Base-by-base conservation (phyloP, 2,329 filamentous ascomycete genomes). In the Botryotinia globosa region DNA sequence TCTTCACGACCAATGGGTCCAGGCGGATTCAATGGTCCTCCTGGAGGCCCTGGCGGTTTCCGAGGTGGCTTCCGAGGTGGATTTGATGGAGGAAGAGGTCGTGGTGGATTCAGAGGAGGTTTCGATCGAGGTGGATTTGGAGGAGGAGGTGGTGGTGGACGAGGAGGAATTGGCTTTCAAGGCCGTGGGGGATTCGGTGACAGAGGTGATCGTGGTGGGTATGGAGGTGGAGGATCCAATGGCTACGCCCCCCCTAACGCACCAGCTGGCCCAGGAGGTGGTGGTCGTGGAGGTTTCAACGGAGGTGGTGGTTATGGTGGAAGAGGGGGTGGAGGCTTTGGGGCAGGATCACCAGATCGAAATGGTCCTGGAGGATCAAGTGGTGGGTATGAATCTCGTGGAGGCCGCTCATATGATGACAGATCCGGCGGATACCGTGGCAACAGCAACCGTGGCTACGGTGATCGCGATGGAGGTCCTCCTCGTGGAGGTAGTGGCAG, bases 1-100 rank as follows among this genome's bases (percentile, higher is more conserved):
- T 88, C 91, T 68, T 86, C 91, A 51, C 89, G 93, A 70, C 93
- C 93, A 63, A 85, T 87, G 75, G 91, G 87, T n/a, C 86, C 87
- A 32, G 87, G 87, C 70, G 86, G 87, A 32, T 88, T 87, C 77
- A 85, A 87, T 73, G 89, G 89, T 73, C 86, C 86, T 76, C 82
- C 82, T 69, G 82, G 83, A 72, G 82, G 82, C 76, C 81, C 83
- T 69, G 83, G 83, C 29, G 85, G 86, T 79, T 72, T 81, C 81
- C 44, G 72, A 74, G 69, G 80, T 29, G 82, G 83, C 29, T 82
- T 82, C 74, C 87, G 87, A 64, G 87, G 88, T 74, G 87, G 88
- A 59, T 86, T 81, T 73, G 79, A 78, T 73, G 80, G 79, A 48
- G 79, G 80, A 44, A 76, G 78, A 54, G 89, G 89, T 66, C 87